Conservation (phyloP, 306 rosid genomes). For the Gillenia trifoliata region DNA sequence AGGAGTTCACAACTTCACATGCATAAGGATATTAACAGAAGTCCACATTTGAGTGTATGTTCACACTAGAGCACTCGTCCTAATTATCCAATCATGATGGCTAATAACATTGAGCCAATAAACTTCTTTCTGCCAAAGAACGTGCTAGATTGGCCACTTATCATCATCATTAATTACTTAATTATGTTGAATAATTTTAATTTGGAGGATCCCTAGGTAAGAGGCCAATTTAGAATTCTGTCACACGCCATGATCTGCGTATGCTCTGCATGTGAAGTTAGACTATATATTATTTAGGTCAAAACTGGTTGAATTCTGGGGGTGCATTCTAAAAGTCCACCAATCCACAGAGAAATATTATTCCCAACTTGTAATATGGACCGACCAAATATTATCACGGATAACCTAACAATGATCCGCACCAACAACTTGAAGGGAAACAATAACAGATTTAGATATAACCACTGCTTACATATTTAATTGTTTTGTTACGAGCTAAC, state of each 20-base stretch:
- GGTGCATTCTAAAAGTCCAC: background rate
- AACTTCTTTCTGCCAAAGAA: background rate
- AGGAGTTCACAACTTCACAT: too few relatives aligned
- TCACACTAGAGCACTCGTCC: background rate
- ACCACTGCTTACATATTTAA: background rate
- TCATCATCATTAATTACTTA: background rate
- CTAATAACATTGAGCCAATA: conserved; percentile 14
- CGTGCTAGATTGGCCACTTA: background rate
- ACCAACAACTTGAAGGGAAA: conserved; percentile 12
- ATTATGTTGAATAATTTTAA: background rate
- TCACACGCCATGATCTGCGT: background rate
- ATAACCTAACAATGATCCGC: conserved; percentile 37
- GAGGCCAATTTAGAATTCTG: background rate
- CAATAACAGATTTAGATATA: background rate
- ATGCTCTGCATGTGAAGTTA: background rate
- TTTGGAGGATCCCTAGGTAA: background rate
- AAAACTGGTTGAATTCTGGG: conserved; percentile 5
- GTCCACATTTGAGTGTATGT: background rate
- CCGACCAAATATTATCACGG: conserved; percentile 29
- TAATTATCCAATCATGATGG: background rate
- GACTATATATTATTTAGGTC: background rate
- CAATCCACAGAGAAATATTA: background rate
- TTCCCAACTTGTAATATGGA: background rate
- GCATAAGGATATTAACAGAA: too few relatives aligned
- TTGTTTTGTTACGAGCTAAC: background rate